phyloP scores from a whole-genome alignment of 2,329 filamentous ascomycete genomes.

The Pyrenophora graminea region DNA sequence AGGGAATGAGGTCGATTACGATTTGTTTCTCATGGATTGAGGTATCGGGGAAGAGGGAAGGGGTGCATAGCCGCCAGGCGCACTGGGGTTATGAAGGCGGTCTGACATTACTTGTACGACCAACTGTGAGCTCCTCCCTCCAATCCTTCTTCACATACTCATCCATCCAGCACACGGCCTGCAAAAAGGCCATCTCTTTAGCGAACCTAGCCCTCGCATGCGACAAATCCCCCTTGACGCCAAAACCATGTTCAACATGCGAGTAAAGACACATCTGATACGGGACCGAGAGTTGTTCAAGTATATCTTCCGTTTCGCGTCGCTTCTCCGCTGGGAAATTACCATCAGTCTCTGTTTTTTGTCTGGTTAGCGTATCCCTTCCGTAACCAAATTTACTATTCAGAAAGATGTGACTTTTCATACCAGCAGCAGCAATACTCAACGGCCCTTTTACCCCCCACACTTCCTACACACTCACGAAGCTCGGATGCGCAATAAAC shows the following conservation, averaged over 20 bases:
- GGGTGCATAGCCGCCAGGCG: too few relatives aligned
- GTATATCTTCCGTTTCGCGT: slow-evolving; percentile 62
- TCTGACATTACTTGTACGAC: too few relatives aligned
- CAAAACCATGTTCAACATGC: slow-evolving; percentile 74
- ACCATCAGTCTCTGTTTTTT: slow-evolving; percentile 58
- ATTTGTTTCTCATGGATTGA: too few relatives aligned
- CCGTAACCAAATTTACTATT: too few relatives aligned
- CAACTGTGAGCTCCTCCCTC: too few relatives aligned
- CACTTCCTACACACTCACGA: slow-evolving; percentile 67
- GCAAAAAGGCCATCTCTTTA: slow-evolving; percentile 79
- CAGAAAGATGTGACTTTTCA: not conserved
- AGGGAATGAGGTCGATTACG: too few relatives aligned
- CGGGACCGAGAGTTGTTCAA: slow-evolving; percentile 57
- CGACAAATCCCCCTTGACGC: slow-evolving; percentile 67
- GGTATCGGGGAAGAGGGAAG: too few relatives aligned
- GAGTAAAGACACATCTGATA: slow-evolving; percentile 81
- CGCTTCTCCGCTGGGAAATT: slow-evolving; percentile 64
- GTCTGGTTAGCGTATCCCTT: too few relatives aligned
- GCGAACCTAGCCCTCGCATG: slow-evolving; percentile 66
- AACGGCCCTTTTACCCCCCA: slow-evolving; percentile 60
- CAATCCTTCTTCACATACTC: slow-evolving; percentile 55
- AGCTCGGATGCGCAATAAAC: slow-evolving; percentile 76
- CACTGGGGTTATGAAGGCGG: too few relatives aligned
- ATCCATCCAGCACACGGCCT: slow-evolving; percentile 79
- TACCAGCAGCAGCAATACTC: slow-evolving; percentile 66